Evolutionary conservation across 805 yeast species (phyloP).

Genomic region (Candida fluviatilis): DNA sequence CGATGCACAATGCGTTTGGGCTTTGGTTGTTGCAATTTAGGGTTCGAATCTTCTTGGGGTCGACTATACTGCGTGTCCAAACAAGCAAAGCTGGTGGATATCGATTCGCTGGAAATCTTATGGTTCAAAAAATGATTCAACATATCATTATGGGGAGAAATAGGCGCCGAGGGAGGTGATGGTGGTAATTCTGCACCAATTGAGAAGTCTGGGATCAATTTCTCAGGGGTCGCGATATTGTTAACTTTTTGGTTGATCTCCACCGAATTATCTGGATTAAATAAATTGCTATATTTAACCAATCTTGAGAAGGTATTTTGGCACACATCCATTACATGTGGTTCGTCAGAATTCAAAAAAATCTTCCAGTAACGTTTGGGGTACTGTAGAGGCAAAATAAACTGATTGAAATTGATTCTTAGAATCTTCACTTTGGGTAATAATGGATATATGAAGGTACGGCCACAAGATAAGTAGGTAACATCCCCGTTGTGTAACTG

Average conservation of each 20-base stretch:
- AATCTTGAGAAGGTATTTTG: constrained; percentile 35
- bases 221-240: neutral
- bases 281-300: constrained; percentile 41
- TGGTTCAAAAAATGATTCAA: constrained; percentile 5
- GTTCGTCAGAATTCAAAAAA: constrained; percentile 30
- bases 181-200: constrained; percentile 33
- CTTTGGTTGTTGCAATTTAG: constrained; percentile 12
- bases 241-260: neutral
- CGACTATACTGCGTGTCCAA: constrained; percentile 13
- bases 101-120: constrained; percentile 18
- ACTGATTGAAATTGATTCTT: constrained; percentile 44
- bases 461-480: constrained; percentile 61
- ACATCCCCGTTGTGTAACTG: constrained; percentile 55
- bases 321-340: constrained; percentile 20
- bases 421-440: constrained; percentile 60
- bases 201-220: constrained; percentile 6
- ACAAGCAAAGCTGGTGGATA: constrained; percentile 28
- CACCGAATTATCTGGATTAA: constrained; percentile 1
- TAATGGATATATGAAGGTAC: constrained; percentile 68
- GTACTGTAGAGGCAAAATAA: constrained; percentile 62
- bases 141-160: constrained; percentile 25
- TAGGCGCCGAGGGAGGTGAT: constrained; percentile 42
- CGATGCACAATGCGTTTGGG: constrained; percentile 8
- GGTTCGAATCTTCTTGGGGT: neutral
- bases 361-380: constrained; percentile 76